Base-by-base conservation (phyloP, 306 rosid species). In the Trichosanthes truncata region DNA sequence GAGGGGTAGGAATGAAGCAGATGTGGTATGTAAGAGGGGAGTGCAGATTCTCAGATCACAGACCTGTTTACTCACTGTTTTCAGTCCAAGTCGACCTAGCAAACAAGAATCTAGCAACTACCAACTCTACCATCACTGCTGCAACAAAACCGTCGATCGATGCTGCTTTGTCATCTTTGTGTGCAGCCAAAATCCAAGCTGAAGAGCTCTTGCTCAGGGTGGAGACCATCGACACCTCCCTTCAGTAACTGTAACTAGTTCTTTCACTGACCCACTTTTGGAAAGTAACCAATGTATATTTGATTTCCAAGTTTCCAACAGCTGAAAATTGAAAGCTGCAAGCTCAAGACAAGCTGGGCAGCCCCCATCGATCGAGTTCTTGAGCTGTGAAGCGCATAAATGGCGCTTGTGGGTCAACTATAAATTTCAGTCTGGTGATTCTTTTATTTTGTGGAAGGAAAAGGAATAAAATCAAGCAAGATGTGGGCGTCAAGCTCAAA, bases 11-110 rank as follows among this genome's bases (percentile, higher is more conserved):
- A 4, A 76, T 95, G 18, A 88, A 90, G 56, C 97, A 95, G 76
- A 82, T 85, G 71, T 86, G 91, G 85, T 95, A 95, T 61, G 88
- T 83, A 31, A 55, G 99, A 86, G 97, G 96, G 49, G 99, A 92
- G 23, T 95, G 96, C 17, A 93, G 84, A 79, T 95, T 95, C 87
- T 95, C 99, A 25, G 99, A 95, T 73, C 99, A 95, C 82, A 93
- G 99, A 71, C 97, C 99, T 0, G 99, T 95, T 3, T 89, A 79
- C 81, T 89, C 99, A 7, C 77, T 87, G 4, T 95, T 85, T 87
- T 85, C 93, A 0, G 88, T 86, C 80, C 81, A 84, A 74, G 82
- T 91, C 6, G 89, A 89, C 74, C 55, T 78, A 41, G 76, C 21
- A 41, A 67, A 78, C 81, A 89, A 85, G 49, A 78, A 29, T 29